These are phyloP conservation scores for Prunus armeniaca DNA, from an alignment of 306 rosid genomes.

Conservation along the genomic window DNA sequence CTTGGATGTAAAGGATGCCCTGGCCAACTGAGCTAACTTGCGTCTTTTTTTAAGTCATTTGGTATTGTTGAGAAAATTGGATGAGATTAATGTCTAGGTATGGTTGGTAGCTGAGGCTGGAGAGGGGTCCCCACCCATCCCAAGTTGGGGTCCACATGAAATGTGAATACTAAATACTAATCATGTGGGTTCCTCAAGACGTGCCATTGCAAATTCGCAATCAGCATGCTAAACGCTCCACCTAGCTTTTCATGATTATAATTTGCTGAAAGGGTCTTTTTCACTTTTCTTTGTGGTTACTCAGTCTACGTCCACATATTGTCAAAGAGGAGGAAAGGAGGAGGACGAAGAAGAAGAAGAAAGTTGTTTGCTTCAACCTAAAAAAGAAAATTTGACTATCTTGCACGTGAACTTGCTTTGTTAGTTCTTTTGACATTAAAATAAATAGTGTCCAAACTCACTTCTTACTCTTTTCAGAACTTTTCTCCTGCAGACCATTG, in stretches of 20 bases:
- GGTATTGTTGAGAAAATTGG: not conserved
- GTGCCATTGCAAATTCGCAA: not conserved
- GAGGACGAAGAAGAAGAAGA: not conserved
- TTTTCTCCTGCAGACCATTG: not conserved
- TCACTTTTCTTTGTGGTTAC: not conserved
- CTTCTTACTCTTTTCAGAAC: not conserved
- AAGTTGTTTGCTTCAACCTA: not conserved
- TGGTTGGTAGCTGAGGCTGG: not conserved
- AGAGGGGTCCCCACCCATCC: no score
- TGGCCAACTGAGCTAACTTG: no score
- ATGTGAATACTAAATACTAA: not conserved
- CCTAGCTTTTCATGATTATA: not conserved
- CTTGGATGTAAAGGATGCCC: no score
- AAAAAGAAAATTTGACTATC: not conserved
- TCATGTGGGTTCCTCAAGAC: not conserved
- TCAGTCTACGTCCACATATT: not conserved
- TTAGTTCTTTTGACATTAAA: not conserved
- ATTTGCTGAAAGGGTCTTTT: not conserved
- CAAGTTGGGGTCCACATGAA: slow-evolving; percentile 7
- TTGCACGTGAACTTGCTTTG: not conserved
- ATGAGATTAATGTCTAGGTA: not conserved
- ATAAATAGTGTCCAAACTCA: not conserved
- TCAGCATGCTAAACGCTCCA: slow-evolving; percentile 2
- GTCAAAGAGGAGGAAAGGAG: not conserved
- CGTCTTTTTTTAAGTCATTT: not conserved